Base-by-base conservation (phyloP, 345 rosid species). In the Clarkia xantiana region DNA sequence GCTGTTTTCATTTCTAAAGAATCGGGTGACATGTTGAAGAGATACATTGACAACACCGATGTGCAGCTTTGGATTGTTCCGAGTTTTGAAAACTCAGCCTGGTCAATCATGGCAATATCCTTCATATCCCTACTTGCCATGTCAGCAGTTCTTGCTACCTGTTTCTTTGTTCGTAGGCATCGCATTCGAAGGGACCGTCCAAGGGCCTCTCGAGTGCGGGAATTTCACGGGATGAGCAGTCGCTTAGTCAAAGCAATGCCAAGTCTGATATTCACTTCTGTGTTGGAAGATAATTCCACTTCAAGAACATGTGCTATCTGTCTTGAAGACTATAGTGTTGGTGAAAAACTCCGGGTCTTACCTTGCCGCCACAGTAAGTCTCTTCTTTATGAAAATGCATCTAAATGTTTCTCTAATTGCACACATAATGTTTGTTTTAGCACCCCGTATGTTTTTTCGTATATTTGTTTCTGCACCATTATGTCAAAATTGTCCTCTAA, bases 161-260 rank as follows among this genome's bases (percentile, higher is more conserved):
- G 96, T 71, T 91, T 91, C 81, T 86, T 86, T 43, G 87, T 86
- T 44, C 95, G 95, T 23, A 79, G 96, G 60, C 96, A 80, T 67
- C 80, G 79, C 2, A 72, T 91, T 42, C 76, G 95, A 72, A 76
- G 78, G 47, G 75, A 77, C 41, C 67, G 53, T 3, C 78, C 96
- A 47, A 76, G 57, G 36, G 62, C 74, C 42, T 61, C 83, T 58
- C 71, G 63, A 56, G 87, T 71, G 41, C 70, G 77, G 47, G 96
- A 86, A 69, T 81, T 91, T 58, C 96, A 80, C 43, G 98, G 98
- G 9, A 91, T 91, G 98, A 91, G 96, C 43, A 76, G 77, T 9
- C 86, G 86, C 40, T 67, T 86, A 51, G 98, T 91, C 6, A 91
- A 78, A 68, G 98, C 96, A 57, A 84, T 91, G 98, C 98, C 98